Conservation (phyloP, 2,329 filamentous ascomycete genomes). For the Epichloe scottii region DNA sequence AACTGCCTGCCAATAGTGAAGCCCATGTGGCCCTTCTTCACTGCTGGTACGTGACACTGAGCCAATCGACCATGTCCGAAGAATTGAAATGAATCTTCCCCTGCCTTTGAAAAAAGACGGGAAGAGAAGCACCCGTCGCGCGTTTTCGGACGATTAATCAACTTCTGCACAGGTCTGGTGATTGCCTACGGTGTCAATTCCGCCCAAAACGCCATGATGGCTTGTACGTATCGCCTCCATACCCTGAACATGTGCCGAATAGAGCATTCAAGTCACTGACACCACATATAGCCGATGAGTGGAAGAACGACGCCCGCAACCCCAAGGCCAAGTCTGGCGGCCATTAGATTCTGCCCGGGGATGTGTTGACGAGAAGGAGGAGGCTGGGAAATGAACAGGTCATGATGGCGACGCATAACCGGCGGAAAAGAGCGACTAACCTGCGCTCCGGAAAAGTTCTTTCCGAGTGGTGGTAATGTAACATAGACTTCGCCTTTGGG, state of each 20-base stretch:
- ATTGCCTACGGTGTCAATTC: constrained; percentile 89
- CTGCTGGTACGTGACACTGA: constrained; percentile 60
- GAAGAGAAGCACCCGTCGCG: neutral
- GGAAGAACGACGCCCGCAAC: constrained; percentile 95
- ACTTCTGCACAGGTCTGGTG: constrained; percentile 52
- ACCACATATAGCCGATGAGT: constrained; percentile 62
- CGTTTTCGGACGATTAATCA: neutral
- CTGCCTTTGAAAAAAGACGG: neutral
- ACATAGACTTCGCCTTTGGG: constrained; percentile 26
- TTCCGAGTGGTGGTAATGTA: constrained; percentile 24
- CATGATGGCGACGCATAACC: constrained; percentile 10
- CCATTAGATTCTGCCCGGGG: constrained; percentile 27
- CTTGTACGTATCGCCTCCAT: constrained; percentile 43
- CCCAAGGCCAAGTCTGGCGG: constrained; percentile 39
- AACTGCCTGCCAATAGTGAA: constrained; percentile 45
- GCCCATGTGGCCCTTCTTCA: constrained; percentile 89
- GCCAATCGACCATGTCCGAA: neutral
- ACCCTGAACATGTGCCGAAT: neutral
- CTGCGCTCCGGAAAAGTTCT: constrained; percentile 7
- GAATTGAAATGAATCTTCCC: neutral
- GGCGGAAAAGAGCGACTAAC: constrained; percentile 14
- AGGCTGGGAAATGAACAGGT: constrained; percentile 5
- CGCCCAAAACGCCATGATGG: constrained; percentile 62
- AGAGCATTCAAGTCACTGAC: constrained; percentile 12
- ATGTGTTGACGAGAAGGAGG: constrained; percentile 10